Evolutionary conservation across 495 filamentous ascomycete genomes (phyloP).

Genomic region (Hypoxylon crocopeplum): DNA sequence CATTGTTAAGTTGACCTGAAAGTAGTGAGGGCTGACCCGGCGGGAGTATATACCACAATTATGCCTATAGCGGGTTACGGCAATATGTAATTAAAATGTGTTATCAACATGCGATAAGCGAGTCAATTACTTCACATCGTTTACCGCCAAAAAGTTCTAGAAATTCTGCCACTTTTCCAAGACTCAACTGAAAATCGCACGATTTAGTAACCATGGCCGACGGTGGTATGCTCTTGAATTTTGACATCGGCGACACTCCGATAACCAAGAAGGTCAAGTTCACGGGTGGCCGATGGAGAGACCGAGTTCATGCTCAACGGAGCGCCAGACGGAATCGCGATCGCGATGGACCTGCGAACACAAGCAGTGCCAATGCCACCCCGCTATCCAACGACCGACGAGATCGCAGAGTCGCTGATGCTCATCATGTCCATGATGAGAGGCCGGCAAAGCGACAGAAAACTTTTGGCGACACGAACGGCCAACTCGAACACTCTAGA

Average conservation of each 20-base stretch:
- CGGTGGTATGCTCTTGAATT: constrained; percentile 95
- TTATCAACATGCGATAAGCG: too few species aligned
- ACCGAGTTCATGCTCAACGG: constrained; percentile 82
- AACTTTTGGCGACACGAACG: constrained; percentile 35
- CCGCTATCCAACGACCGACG: constrained; percentile 31
- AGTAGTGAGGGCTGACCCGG: too few species aligned
- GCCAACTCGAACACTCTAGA: constrained; percentile 27
- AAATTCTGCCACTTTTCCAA: background rate
- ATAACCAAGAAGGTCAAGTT: constrained; percentile 70
- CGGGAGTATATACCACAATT: too few species aligned
- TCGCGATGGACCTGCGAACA: constrained; percentile 42
- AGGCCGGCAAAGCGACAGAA: constrained; percentile 52
- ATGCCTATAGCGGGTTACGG: too few species aligned
- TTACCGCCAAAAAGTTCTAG: constrained; percentile 33
- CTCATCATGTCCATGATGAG: constrained; percentile 33
- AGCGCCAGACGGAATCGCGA: constrained; percentile 60
- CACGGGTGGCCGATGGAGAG: constrained; percentile 90
- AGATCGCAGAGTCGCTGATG: constrained; percentile 18
- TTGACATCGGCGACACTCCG: constrained; percentile 70
- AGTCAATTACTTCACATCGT: too few species aligned
- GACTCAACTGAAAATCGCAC: background rate
- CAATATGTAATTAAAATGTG: too few species aligned
- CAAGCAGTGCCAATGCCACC: constrained; percentile 42
- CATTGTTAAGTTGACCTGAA: too few species aligned
- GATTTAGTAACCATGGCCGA: constrained; percentile 71